These are phyloP conservation scores for Penicillium sp. DNA, from an alignment of 2,329 filamentous ascomycete species.

Conservation along the genomic window DNA sequence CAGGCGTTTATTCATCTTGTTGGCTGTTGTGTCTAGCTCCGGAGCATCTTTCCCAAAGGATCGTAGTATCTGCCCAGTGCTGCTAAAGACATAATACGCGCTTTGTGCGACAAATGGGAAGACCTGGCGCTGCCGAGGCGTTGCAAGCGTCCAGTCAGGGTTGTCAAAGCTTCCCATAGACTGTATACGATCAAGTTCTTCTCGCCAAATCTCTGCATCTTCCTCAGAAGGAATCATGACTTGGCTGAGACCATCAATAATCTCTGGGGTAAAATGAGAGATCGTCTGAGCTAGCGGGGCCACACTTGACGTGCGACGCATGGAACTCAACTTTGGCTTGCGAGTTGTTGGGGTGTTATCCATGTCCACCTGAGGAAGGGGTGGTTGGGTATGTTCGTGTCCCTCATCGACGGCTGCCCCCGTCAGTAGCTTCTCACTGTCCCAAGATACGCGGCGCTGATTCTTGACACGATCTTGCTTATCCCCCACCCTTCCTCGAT, in stretches of 20 bases:
- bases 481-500: slow-evolving; percentile 37
- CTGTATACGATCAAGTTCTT: slow-evolving; percentile 45
- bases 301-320: slow-evolving; percentile 16
- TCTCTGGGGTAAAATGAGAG: slow-evolving; percentile 42
- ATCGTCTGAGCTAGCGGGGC: slow-evolving; percentile 36
- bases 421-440: slow-evolving; percentile 42
- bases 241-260: slow-evolving; percentile 42
- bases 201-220: slow-evolving; percentile 43
- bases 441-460: slow-evolving; percentile 44
- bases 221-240: slow-evolving; percentile 43
- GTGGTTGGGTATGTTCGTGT: slow-evolving; percentile 11
- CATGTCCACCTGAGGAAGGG: slow-evolving; percentile 14
- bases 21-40: slow-evolving; percentile 7
- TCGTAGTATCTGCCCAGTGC: slow-evolving; percentile 43
- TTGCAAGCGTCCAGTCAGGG: slow-evolving; percentile 44
- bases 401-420: slow-evolving; percentile 27
- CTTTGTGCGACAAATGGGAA: slow-evolving; percentile 51
- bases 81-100: slow-evolving; percentile 49
- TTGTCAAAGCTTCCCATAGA: slow-evolving; percentile 42
- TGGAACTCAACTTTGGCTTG: slow-evolving; percentile 20
- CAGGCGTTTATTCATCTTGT: slow-evolving; percentile 19
- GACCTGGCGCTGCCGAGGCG: slow-evolving; percentile 40
- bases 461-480: slow-evolving; percentile 33
- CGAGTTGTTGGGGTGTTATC: slow-evolving; percentile 27
- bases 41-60: slow-evolving; percentile 43